Percentiles rank a stretch among this genome's conserved stretches.
phyloP scores from a whole-genome alignment of 495 filamentous ascomycete species.

The Neurospora cerealis region DNA sequence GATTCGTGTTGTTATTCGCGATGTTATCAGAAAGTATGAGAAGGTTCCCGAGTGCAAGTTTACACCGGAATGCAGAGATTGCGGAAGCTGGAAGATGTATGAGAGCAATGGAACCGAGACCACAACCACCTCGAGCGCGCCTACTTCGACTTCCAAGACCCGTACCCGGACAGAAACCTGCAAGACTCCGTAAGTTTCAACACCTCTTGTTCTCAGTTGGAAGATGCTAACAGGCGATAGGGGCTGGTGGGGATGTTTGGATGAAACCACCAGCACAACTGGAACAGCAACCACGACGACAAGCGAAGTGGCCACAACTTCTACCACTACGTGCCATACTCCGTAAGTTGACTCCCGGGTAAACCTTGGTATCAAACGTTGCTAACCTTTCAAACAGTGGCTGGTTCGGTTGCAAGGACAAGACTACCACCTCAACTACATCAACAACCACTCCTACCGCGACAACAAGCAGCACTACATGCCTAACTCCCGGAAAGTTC shows the following conservation, averaged over 20 bases:
- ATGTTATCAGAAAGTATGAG: constrained; percentile 77
- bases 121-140: constrained; percentile 51
- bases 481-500: constrained; percentile 44
- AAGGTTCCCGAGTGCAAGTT: constrained; percentile 60
- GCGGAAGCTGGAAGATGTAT: constrained; percentile 88
- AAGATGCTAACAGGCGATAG: constrained; percentile 8
- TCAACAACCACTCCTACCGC: constrained; percentile 14
- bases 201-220: background rate
- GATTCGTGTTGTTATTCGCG: constrained; percentile 72
- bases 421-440: constrained; percentile 27
- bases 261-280: constrained; percentile 46
- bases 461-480: constrained; percentile 30
- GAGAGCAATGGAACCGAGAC: constrained; percentile 75
- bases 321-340: constrained; percentile 46
- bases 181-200: constrained; percentile 52
- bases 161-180: constrained; percentile 73
- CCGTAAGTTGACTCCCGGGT: constrained; percentile 24
- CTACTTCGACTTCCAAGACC: constrained; percentile 46
- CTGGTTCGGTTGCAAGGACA: constrained; percentile 60
- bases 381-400: constrained; percentile 43
- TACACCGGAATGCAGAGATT: constrained; percentile 77
- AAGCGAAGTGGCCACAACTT: constrained; percentile 35
- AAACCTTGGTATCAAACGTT: constrained; percentile 42
- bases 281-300: constrained; percentile 33
- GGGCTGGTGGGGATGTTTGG: constrained; percentile 70